Evolutionary conservation across 1,284 basidiomycete genomes (phyloP), one percentile per base, ranked within the genome.

Genomic region (Puccinia coronata): DNA sequence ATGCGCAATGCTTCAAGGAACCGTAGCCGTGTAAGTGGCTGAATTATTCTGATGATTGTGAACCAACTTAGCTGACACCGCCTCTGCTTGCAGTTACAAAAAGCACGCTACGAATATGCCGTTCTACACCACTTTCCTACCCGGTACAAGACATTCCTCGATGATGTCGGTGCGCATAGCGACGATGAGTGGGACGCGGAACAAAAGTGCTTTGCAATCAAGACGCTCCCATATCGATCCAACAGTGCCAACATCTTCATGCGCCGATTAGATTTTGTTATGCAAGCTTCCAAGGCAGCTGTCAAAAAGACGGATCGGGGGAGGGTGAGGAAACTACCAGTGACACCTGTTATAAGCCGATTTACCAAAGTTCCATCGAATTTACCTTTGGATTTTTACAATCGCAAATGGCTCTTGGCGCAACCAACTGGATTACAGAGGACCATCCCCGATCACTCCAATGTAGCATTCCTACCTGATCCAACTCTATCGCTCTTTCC

Each of bases 311-410:
- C n/a, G 14, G 28, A 25, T 6, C 78, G 18, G 8, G 25, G 5
- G 34, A 43, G 78, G 11, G 9, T 69, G 12, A 23, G 69, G 16
- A 49, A 43, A 36, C 31, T 71, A 23, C 78, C 78, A 1, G 57
- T 8, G 11, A 20, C 36, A 16, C 43, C 16, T 0, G 12, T 61
- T 28, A 5, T 36, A 61, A 70, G 49, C 2, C 39, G 34, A n/a
- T 71, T 59, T 18, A 25, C 47, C 5, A 71, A 70, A 51, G 77
- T 69, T 2, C 78, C 78, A 61, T 43, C 49, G 28, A 11, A 39
- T 31, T 23, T 80, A 31, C 78, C 78, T 43, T 80, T 43, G 78
- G 72, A 31, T 80, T 80, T 80, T 25, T 80, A 72, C 41, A 12
- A 49, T 55, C n/a, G 36, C 25, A 57, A 71, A 49, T 72, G 69